phyloP scores from a whole-genome alignment of 2,329 filamentous ascomycete genomes.

The Monosporascus cannonballus region DNA sequence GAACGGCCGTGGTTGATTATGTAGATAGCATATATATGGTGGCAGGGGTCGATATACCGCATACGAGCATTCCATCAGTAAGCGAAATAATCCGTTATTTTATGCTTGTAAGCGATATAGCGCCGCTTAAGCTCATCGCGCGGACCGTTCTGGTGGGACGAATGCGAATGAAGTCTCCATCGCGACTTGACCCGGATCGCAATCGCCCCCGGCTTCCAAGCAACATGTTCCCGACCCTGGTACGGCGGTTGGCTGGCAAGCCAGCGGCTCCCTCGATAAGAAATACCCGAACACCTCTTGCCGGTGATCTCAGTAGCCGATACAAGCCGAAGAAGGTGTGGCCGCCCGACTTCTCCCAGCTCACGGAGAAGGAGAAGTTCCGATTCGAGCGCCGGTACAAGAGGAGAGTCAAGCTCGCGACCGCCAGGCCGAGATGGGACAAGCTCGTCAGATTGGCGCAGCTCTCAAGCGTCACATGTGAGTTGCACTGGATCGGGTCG shows the following conservation, averaged over 20 bases:
- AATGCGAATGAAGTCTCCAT: too few relatives aligned
- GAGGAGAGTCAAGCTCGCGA: constrained; percentile 48
- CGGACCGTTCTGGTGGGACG: too few relatives aligned
- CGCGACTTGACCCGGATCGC: too few relatives aligned
- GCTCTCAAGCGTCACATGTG: constrained; percentile 51
- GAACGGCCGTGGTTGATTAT: too few relatives aligned
- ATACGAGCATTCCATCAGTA: too few relatives aligned
- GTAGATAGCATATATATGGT: too few relatives aligned
- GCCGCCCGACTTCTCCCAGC: constrained; percentile 69
- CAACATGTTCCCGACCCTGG: constrained; percentile 41
- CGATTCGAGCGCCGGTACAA: constrained; percentile 75
- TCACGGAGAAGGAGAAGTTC: constrained; percentile 68
- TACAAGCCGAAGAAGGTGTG: constrained; percentile 66
- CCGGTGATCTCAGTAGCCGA: constrained; percentile 44
- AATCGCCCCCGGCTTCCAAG: too few relatives aligned
- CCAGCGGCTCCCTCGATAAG: constrained; percentile 19
- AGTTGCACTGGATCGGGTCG: constrained; percentile 16
- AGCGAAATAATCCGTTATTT: too few relatives aligned
- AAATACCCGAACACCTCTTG: constrained; percentile 9
- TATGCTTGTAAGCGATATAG: too few relatives aligned
- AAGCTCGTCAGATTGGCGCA: constrained; percentile 54
- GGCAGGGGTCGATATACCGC: too few relatives aligned
- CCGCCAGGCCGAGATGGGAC: constrained; percentile 24
- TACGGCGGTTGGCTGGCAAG: constrained; percentile 32
- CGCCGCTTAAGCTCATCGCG: too few relatives aligned